Base-by-base conservation (phyloP, 495 filamentous ascomycete genomes). In the Xeromyces bisporus region DNA sequence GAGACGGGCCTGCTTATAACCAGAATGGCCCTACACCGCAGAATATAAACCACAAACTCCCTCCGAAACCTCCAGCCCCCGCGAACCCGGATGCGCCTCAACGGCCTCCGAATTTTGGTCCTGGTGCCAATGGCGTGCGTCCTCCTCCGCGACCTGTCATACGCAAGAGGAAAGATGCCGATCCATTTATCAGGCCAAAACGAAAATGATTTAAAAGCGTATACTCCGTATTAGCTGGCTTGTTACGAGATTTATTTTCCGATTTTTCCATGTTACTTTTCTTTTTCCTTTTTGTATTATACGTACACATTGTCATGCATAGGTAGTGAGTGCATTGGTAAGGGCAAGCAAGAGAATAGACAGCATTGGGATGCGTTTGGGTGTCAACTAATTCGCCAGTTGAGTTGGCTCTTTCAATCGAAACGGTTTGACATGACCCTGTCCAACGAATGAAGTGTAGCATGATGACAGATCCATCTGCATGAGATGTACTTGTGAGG, bases 141-240 rank as follows among this genome's bases (percentile, higher is more conserved):
- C 49, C 54, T 32, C 54, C 46, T 10, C 56, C 55, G 7, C 53
- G 53, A 10, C 54, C 54, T 9, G 50, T 53, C n/a, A 52, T 55
- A 36, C 61, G 59, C 26, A 60, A 56, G 32, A 64, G 55, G 39
- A 66, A 65, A 35, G 52, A 63, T 23, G 55, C 33, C 7, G 62
- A 69, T 40, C 62, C 64, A 1, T 70, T 70, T 28, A 68, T 70
- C 28, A 47, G 59, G 13, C 64, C 65, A 4, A 70, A 66, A 36
- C 51, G 46, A 30, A 55, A 50, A 44, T 50, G 35, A 33, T 17
- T 15, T 9, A 21, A 21, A 9, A 21, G 20, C 9, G n/a, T n/a
- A n/a, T n/a, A n/a, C n/a, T 24, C 23, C 6, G 26, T n/a, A 27
- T 27, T 27, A 27, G 26, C n/a, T 15, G 14, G 5, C 6, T 15